phyloP scores from a whole-genome alignment of 192 early-diverging fungal genomes.

The Mortierella antarctica region DNA sequence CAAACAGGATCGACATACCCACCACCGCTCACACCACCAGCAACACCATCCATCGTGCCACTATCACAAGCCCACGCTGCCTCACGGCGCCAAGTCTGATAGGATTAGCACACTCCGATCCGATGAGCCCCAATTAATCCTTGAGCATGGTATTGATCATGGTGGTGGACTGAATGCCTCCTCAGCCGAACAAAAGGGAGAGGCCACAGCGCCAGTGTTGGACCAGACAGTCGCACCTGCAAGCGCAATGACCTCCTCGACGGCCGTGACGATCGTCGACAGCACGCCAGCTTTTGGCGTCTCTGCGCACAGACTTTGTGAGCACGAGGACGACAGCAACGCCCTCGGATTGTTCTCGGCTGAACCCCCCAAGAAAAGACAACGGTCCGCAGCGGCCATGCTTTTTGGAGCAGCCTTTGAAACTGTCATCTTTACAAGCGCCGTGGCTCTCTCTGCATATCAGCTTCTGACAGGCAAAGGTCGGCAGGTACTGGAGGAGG shows the following conservation, averaged over 20 bases:
- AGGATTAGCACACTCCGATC: neutral
- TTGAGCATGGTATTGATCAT: constrained; percentile 4
- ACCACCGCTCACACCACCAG: constrained; percentile 8
- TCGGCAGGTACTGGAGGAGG: neutral
- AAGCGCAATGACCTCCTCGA: neutral
- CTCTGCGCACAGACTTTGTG: constrained; percentile 10
- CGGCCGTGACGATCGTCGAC: constrained; percentile 39
- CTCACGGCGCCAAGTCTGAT: constrained; percentile 13
- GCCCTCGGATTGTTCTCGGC: constrained; percentile 2
- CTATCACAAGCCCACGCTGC: constrained; percentile 1
- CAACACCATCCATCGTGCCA: constrained; percentile 38
- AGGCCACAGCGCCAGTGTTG: constrained; percentile 5
- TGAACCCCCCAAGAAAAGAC: constrained; percentile 47
- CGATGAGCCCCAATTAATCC: neutral
- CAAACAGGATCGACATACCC: constrained; percentile 4
- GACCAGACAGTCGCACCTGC: neutral
- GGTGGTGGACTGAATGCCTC: neutral
- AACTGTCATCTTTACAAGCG: constrained; percentile 56
- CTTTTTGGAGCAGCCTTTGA: constrained; percentile 48
- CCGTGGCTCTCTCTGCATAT: constrained; percentile 53
- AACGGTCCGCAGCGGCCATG: constrained; percentile 36
- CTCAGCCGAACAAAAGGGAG: neutral
- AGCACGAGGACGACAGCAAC: constrained; percentile 5
- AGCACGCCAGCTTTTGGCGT: constrained; percentile 35
- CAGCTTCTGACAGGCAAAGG: constrained; percentile 49